A percentile compares a stretch with the other conserved stretches of the same genome.
These are phyloP conservation scores for Ophiostoma fasciatum DNA, from an alignment of 2,329 filamentous ascomycete genomes.

Conservation along the genomic window DNA sequence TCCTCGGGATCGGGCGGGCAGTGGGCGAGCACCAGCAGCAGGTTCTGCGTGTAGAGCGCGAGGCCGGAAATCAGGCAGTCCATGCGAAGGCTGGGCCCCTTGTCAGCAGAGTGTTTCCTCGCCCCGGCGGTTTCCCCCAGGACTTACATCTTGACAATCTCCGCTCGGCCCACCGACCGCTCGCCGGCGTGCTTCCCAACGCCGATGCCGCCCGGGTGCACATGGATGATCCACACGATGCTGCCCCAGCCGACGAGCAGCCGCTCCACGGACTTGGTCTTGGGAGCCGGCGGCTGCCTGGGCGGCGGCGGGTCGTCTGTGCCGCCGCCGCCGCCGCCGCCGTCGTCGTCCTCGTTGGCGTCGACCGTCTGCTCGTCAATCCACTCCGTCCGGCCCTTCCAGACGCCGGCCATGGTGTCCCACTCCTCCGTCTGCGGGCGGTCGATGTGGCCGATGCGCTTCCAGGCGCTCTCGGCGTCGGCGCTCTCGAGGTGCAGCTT, in stretches of 20 bases:
- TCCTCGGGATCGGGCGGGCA: slow-evolving; percentile 60
- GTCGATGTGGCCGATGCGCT: slow-evolving; percentile 82
- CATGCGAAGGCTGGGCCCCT: slow-evolving; percentile 55
- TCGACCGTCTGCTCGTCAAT: slow-evolving; percentile 75
- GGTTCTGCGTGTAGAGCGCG: slow-evolving; percentile 84
- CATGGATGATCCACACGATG: slow-evolving; percentile 89
- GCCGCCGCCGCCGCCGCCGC: slow-evolving; percentile 16
- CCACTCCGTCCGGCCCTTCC: slow-evolving; percentile 89
- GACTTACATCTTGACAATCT: slow-evolving; percentile 83
- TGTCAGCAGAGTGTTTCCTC: no score
- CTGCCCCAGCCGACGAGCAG: slow-evolving; percentile 90
- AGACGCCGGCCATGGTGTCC: slow-evolving; percentile 93
- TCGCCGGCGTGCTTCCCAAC: slow-evolving; percentile 54
- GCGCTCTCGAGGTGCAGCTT: slow-evolving; percentile 64
- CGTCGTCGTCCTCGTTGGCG: slow-evolving; percentile 42
- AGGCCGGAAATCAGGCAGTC: slow-evolving; percentile 97
- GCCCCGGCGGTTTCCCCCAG: no score
- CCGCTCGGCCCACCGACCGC: slow-evolving; percentile 61
- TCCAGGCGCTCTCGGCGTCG: slow-evolving; percentile 79
- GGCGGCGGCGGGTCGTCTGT: background rate
- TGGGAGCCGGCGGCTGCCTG: slow-evolving; percentile 23
- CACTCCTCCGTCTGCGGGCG: slow-evolving; percentile 74
- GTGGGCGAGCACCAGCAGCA: slow-evolving; percentile 86
- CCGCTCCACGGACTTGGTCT: slow-evolving; percentile 49
- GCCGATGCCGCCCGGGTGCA: slow-evolving; percentile 60